Evolutionary conservation across 2,329 filamentous ascomycete species (phyloP).

Genomic region (Cordyceps militaris): DNA sequence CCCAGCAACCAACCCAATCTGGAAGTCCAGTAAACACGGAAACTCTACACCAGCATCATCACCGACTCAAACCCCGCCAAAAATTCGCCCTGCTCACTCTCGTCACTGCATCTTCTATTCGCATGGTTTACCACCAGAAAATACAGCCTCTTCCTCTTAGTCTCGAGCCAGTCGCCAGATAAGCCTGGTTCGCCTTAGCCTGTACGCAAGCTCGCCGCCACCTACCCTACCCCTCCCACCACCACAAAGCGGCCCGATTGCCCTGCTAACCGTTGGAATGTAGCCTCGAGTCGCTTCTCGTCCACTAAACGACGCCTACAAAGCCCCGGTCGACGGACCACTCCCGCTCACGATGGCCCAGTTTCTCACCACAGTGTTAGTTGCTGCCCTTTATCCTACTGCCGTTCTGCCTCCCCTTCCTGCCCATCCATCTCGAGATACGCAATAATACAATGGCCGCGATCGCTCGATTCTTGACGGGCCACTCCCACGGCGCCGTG

Average conservation of each 20-base stretch:
- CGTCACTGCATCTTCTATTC: conserved; percentile 1
- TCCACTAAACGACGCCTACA: conserved; percentile 11
- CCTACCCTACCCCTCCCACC: neutral
- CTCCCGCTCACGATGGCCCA: conserved; percentile 29
- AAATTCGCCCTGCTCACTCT: neutral
- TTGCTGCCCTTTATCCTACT: conserved; percentile 15
- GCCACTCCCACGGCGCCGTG: conserved; percentile 26
- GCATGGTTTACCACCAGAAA: neutral
- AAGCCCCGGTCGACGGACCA: conserved; percentile 5
- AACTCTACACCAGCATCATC: conserved; percentile 9
- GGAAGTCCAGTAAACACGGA: conserved; percentile 15
- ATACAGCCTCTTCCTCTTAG: neutral
- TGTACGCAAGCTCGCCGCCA: neutral
- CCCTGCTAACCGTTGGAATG: conserved; percentile 38
- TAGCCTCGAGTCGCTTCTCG: conserved; percentile 14
- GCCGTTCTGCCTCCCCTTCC: neutral
- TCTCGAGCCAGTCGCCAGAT: neutral
- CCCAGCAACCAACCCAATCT: conserved; percentile 15
- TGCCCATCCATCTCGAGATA: conserved; percentile 11
- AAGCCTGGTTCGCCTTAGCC: neutral
- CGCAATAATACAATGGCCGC: conserved; percentile 16
- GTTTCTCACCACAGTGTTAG: conserved; percentile 38
- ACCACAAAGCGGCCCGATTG: conserved; percentile 22
- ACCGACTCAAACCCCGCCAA: conserved; percentile 4
- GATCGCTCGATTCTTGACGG: conserved; percentile 25